Evolutionary conservation across 1,284 basidiomycete species (phyloP).

Genomic region (Paramarasmius palmivorus): DNA sequence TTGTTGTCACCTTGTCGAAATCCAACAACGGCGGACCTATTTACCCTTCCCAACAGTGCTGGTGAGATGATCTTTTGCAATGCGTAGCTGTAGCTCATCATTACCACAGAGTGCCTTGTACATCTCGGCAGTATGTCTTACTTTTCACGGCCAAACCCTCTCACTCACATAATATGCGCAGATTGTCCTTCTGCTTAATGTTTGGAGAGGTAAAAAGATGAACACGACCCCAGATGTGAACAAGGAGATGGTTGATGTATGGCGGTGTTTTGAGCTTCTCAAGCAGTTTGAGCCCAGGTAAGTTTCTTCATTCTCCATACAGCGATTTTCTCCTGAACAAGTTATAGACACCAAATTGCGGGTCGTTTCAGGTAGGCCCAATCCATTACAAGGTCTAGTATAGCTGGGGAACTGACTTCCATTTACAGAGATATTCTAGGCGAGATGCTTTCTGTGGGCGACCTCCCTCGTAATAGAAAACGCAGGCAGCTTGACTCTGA

Average conservation of each 20-base stretch:
- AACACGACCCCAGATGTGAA: constrained; percentile 44
- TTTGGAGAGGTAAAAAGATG: constrained; percentile 55
- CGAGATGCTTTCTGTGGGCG: constrained; percentile 9
- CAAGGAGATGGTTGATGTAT: constrained; percentile 57
- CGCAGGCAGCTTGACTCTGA: background rate
- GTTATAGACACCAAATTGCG: constrained; percentile 4
- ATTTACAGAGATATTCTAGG: constrained; percentile 10
- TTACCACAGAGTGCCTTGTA: background rate
- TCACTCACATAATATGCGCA: constrained; percentile 28
- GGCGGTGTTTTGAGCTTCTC: constrained; percentile 57
- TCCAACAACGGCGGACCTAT: constrained; percentile 12
- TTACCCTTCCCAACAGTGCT: constrained; percentile 16
- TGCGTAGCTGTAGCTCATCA: background rate
- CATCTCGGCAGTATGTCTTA: background rate
- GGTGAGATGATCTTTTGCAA: constrained; percentile 5
- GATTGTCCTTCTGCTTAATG: constrained; percentile 59
- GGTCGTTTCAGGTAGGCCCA: constrained; percentile 11
- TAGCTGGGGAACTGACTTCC: background rate
- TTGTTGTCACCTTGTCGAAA: constrained; percentile 38
- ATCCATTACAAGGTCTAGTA: background rate
- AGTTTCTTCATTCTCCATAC: background rate
- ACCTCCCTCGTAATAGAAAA: background rate
- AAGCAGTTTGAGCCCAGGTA: constrained; percentile 47
- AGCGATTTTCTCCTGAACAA: background rate
- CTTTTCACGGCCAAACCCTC: background rate